These are phyloP conservation scores for Naganishia onofrii DNA, from an alignment of 768 basidiomycete species.

Conservation along the genomic window DNA sequence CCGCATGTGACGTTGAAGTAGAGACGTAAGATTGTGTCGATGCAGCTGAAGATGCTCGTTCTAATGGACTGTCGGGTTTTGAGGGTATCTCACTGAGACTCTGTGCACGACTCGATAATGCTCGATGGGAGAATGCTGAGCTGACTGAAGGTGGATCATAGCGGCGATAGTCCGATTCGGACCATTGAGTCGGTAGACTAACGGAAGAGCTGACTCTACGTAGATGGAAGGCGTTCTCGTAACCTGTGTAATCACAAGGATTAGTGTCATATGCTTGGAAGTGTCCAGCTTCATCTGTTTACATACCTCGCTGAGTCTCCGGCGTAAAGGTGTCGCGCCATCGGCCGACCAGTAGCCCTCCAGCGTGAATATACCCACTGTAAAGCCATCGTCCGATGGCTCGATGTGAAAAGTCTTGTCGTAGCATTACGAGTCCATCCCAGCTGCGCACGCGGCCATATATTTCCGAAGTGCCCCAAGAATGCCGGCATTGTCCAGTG, in stretches of 20 bases:
- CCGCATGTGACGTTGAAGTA: background rate
- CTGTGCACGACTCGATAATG: background rate
- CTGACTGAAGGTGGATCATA: background rate
- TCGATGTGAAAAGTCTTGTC: constrained; percentile 37
- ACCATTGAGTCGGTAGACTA: background rate
- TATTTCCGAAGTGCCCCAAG: constrained; percentile 44
- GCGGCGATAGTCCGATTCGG: constrained; percentile 17
- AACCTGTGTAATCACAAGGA: background rate
- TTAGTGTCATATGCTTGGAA: too few relatives aligned
- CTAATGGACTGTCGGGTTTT: background rate
- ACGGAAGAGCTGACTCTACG: constrained; percentile 10
- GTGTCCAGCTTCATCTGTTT: too few relatives aligned
- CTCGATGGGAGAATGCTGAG: background rate
- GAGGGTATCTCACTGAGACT: background rate
- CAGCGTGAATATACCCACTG: constrained; percentile 49
- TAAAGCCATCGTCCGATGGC: constrained; percentile 47
- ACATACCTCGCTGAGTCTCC: constrained; percentile 43
- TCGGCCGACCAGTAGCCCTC: constrained; percentile 47
- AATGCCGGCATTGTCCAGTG: constrained; percentile 37
- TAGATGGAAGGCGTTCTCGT: constrained; percentile 19
- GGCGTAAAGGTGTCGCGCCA: constrained; percentile 51
- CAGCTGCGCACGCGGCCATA: constrained; percentile 47
- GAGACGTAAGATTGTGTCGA: background rate
- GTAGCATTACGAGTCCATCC: constrained; percentile 48
- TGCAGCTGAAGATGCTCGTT: background rate